Evolutionary conservation across 2,329 filamentous ascomycete genomes (phyloP).

Genomic region (Ophiostoma quercus): DNA sequence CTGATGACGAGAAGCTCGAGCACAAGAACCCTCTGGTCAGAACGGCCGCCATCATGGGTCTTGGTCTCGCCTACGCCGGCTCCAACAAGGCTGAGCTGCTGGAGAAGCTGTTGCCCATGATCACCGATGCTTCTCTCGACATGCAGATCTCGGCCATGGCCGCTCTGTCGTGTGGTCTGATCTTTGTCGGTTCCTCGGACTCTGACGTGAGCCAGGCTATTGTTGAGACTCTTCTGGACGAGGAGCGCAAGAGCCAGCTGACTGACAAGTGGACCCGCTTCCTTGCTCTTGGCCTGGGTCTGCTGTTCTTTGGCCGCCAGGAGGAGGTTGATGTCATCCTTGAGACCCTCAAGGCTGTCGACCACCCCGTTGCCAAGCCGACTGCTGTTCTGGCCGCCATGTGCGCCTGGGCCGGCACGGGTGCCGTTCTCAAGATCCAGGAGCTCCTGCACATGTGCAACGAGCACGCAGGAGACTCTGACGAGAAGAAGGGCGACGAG

Average conservation of each 20-base stretch:
- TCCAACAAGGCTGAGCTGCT: slow-evolving; percentile 88
- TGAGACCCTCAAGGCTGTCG: slow-evolving; percentile 92
- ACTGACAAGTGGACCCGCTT: slow-evolving; percentile 99
- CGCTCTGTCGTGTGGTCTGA: slow-evolving; percentile 79
- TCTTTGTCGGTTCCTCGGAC: slow-evolving; percentile 89
- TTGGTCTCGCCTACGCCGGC: slow-evolving; percentile 89
- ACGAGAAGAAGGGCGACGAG: slow-evolving; percentile 93
- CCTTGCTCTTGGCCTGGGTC: slow-evolving; percentile 84
- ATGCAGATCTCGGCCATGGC: slow-evolving; percentile 98
- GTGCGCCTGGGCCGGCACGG: slow-evolving; percentile 96
- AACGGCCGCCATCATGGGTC: slow-evolving; percentile 87
- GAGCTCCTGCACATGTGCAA: slow-evolving; percentile 97
- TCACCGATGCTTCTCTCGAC: slow-evolving; percentile 74
- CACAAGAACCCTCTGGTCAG: slow-evolving; percentile 72
- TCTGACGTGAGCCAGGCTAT: slow-evolving; percentile 88
- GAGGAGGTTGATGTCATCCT: slow-evolving; percentile 98
- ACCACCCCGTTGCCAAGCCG: slow-evolving; percentile 95
- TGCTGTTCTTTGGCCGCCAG: slow-evolving; percentile 93
- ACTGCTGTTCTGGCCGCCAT: slow-evolving; percentile 91
- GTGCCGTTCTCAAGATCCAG: slow-evolving; percentile 93
- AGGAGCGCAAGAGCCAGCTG: slow-evolving; percentile 81
- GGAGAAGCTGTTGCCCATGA: slow-evolving; percentile 78
- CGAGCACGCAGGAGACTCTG: slow-evolving; percentile 89
- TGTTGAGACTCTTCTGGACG: slow-evolving; percentile 86
- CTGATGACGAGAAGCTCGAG: slow-evolving; percentile 72